Percentiles rank a stretch among this genome's conserved stretches.
Conservation (phyloP, 192 early-diverging fungal species). For the Linnemannia exigua region DNA sequence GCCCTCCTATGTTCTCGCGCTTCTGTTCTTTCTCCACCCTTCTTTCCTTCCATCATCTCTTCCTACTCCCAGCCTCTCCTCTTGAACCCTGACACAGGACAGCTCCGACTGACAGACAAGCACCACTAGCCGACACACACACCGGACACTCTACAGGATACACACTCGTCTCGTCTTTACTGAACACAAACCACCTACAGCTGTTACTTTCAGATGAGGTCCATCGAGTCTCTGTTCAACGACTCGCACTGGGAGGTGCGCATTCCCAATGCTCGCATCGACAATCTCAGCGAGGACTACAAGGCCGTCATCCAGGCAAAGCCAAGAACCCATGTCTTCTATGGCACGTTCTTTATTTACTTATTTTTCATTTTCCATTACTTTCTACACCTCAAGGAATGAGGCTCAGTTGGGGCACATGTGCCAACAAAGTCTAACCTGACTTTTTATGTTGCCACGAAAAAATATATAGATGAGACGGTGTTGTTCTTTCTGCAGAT, state of each 20-base stretch:
- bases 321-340: conserved; percentile 57
- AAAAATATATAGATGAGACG: conserved; percentile 60
- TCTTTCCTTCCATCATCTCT: neutral
- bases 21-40: neutral
- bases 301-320: conserved; percentile 50
- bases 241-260: conserved; percentile 58
- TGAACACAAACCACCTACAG: neutral
- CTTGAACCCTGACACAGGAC: neutral
- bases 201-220: conserved; percentile 39
- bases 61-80: neutral
- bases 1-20: neutral
- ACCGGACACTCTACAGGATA: neutral
- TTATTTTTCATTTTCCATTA: neutral
- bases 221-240: conserved; percentile 52
- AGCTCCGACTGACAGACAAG: neutral
- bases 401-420: neutral
- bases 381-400: neutral
- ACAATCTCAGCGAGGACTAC: conserved; percentile 44
- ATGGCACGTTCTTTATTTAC: conserved; percentile 36
- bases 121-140: neutral
- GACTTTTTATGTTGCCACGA: conserved; percentile 1
- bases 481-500: conserved; percentile 55
- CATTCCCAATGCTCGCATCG: conserved; percentile 53
- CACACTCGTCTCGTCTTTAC: neutral
- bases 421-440: neutral